Evolutionary conservation across 2,329 filamentous ascomycete species (phyloP).

Genomic region (Zasmidium citrigriseum): DNA sequence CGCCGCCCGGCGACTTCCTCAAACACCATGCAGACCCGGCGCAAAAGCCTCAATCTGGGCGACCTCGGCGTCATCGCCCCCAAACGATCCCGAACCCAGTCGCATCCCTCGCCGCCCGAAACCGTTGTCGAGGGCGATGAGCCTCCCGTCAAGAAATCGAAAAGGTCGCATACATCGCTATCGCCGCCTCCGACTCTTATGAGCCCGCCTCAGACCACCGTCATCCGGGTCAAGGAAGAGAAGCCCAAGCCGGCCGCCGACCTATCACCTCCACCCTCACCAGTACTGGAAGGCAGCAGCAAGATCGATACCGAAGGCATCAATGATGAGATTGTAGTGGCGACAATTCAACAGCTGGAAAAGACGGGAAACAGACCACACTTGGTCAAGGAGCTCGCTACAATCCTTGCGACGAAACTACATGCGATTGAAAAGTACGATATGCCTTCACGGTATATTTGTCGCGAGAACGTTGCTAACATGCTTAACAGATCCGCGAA

Average conservation of each 20-base stretch:
- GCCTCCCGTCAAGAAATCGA: constrained; percentile 62
- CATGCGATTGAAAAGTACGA: constrained; percentile 90
- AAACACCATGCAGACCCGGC: constrained; percentile 17
- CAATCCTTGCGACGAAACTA: constrained; percentile 73
- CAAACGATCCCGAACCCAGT: constrained; percentile 46
- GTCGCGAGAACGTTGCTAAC: constrained; percentile 33
- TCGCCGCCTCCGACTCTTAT: constrained; percentile 41
- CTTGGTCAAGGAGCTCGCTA: constrained; percentile 88
- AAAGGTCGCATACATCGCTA: constrained; percentile 68
- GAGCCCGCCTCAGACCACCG: constrained; percentile 47
- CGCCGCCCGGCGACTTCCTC: background rate
- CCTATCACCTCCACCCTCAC: constrained; percentile 79
- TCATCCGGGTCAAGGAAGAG: constrained; percentile 50
- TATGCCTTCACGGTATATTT: constrained; percentile 5
- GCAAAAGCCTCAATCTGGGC: constrained; percentile 68
- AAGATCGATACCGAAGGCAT: constrained; percentile 80
- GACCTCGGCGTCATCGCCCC: constrained; percentile 89
- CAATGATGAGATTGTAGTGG: constrained; percentile 93
- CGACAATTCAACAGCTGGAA: constrained; percentile 83
- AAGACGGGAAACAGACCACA: constrained; percentile 90
- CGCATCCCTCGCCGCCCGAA: constrained; percentile 57
- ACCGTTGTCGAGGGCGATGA: constrained; percentile 65
- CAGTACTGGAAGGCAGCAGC: constrained; percentile 50
- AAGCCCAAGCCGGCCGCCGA: constrained; percentile 56
- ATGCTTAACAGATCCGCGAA: constrained; percentile 75